These are phyloP conservation scores for Candida nonsorbophila DNA, from an alignment of 805 yeast species.

Conservation along the genomic window DNA sequence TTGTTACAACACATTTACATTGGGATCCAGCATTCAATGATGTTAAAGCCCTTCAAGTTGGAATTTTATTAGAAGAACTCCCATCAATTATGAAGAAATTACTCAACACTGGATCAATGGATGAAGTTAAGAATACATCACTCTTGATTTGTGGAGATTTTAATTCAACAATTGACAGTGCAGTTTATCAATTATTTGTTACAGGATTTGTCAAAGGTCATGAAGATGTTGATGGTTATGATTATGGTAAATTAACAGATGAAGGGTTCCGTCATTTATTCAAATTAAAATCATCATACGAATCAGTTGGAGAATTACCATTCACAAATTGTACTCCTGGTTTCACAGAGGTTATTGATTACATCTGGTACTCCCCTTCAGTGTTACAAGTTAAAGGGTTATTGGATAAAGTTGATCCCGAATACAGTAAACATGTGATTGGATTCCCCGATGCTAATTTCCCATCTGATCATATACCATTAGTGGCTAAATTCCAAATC, in stretches of 20 bases:
- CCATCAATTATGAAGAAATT: constrained; percentile 56
- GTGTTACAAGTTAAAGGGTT: constrained; percentile 80
- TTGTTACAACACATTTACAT: constrained; percentile 91
- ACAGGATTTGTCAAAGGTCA: constrained; percentile 78
- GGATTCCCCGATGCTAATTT: constrained; percentile 93
- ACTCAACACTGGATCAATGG: constrained; percentile 38
- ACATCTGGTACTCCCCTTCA: constrained; percentile 88
- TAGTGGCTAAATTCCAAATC: constrained; percentile 73
- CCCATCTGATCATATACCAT: constrained; percentile 94
- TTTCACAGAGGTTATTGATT: constrained; percentile 90
- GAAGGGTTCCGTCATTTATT: constrained; percentile 82
- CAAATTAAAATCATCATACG: constrained; percentile 80
- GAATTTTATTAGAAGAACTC: constrained; percentile 83
- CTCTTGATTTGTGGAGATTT: constrained; percentile 91
- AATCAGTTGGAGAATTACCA: constrained; percentile 80
- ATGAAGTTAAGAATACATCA: constrained; percentile 60
- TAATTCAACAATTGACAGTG: constrained; percentile 81
- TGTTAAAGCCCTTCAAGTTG: constrained; percentile 94
- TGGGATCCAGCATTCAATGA: constrained; percentile 98
- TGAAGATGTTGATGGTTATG: constrained; percentile 76
- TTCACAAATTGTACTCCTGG: constrained; percentile 93
- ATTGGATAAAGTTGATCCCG: constrained; percentile 76
- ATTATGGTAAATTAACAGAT: constrained; percentile 86
- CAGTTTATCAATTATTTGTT: constrained; percentile 86
- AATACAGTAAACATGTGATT: constrained; percentile 68